Percentiles rank a stretch among this genome's conserved stretches.
phyloP scores from a whole-genome alignment of 257 asterid genomes.

The Solanum chilense region DNA sequence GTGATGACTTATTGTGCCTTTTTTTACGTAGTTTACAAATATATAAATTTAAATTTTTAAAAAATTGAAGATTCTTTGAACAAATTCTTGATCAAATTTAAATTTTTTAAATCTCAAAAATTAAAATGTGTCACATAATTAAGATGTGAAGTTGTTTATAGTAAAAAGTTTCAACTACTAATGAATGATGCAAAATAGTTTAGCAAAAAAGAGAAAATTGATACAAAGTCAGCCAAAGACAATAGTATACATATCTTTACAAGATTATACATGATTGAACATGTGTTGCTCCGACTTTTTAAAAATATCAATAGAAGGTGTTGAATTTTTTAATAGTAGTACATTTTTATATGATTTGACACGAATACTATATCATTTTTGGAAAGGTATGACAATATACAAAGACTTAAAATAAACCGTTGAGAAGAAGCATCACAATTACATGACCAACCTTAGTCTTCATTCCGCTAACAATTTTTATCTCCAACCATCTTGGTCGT shows the following conservation, averaged over 20 bases:
- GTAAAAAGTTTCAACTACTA: background rate
- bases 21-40: too few relatives aligned
- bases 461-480: slow-evolving; percentile 70
- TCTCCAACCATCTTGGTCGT: slow-evolving; percentile 80
- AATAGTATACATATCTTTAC: background rate
- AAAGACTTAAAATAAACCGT: slow-evolving; percentile 27
- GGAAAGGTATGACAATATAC: too few relatives aligned
- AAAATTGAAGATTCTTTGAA: rapidly evolving
- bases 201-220: background rate
- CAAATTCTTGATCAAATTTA: too few relatives aligned
- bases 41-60: too few relatives aligned
- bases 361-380: background rate
- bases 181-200: background rate
- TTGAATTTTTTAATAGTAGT: background rate
- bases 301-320: background rate
- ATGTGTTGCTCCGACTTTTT: background rate
- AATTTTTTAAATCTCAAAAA: too few relatives aligned
- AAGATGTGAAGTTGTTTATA: too few relatives aligned
- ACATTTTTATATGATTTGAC: background rate
- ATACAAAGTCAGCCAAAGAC: background rate
- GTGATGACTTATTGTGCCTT: too few relatives aligned
- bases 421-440: slow-evolving; percentile 85
- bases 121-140: rapidly evolving
- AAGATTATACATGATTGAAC: background rate
- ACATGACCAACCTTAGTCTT: slow-evolving; percentile 90